phyloP scores from a whole-genome alignment of 2,329 filamentous ascomycete species.

The Colletotrichum sp. region DNA sequence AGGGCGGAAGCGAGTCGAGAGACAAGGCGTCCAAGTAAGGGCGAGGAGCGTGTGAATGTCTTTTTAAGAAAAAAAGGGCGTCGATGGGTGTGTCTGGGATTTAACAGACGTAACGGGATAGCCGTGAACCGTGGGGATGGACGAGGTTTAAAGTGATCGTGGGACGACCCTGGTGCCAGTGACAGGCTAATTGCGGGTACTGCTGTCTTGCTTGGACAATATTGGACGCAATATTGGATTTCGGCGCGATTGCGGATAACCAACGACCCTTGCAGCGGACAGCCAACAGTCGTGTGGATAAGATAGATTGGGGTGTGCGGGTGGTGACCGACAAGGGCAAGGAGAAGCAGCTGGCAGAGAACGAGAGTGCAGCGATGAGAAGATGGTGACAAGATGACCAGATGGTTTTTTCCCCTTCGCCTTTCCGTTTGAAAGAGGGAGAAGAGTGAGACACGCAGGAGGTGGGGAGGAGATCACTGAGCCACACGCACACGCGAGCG shows the following conservation, averaged over 20 bases:
- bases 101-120: neutral
- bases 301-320: neutral
- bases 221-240: conserved; percentile 21
- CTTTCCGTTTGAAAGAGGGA: neutral
- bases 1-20: neutral
- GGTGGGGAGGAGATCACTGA: neutral
- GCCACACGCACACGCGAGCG: conserved; percentile 8
- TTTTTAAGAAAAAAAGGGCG: neutral
- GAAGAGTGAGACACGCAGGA: conserved; percentile 18
- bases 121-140: conserved; percentile 15
- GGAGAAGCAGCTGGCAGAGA: neutral
- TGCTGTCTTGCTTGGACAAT: conserved; percentile 19
- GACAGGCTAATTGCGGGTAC: conserved; percentile 21
- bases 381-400: neutral
- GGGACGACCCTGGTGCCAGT: conserved; percentile 15
- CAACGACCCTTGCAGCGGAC: conserved; percentile 5
- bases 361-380: neutral
- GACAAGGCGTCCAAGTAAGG: neutral
- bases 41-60: neutral
- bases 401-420: neutral
- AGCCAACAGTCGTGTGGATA: conserved; percentile 6
- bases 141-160: conserved; percentile 19
- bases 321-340: neutral
- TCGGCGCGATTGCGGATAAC: conserved; percentile 21
- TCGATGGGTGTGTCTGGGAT: conserved; percentile 4